Conservation (phyloP, 768 basidiomycete genomes). For the Omphalotus guepiniiformis region DNA sequence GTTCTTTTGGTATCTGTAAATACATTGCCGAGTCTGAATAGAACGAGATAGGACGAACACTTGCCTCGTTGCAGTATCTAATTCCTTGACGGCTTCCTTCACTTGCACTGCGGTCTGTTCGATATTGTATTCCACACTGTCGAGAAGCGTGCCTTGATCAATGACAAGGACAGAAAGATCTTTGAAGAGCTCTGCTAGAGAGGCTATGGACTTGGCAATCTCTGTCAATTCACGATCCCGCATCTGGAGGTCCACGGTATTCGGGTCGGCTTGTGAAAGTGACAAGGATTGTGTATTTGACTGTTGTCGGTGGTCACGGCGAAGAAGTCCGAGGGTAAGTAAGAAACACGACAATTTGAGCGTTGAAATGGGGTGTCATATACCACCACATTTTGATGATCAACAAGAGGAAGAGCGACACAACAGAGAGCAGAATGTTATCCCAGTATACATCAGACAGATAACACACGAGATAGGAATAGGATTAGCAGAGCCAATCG, state of each 20-base stretch:
- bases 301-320: conserved; percentile 13
- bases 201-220: conserved; percentile 88
- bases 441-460: not conserved
- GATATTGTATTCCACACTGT: conserved; percentile 97
- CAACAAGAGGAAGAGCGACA: not conserved
- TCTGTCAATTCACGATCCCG: conserved; percentile 74
- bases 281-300: conserved; percentile 30
- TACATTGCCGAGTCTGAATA: conserved; percentile 1
- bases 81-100: conserved; percentile 79
- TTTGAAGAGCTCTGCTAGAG: conserved; percentile 93
- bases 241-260: conserved; percentile 35
- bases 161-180: conserved; percentile 92
- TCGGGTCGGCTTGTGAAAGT: conserved; percentile 35
- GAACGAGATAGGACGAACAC: conserved; percentile 22
- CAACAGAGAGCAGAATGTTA: not conserved
- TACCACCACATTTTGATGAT: not conserved
- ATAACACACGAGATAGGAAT: no score
- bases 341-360: not conserved
- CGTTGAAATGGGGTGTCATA: not conserved
- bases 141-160: conserved; percentile 95
- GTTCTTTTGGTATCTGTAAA: conserved; percentile 82
- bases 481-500: no score
- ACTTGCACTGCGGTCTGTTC: conserved; percentile 84
- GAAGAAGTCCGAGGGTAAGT: conserved; percentile 2
- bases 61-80: conserved; percentile 77